Percentiles rank a stretch among this genome's conserved stretches.
Conservation (phyloP, 176 grass and related monocot species). For the Tillandsia fasciculata region DNA sequence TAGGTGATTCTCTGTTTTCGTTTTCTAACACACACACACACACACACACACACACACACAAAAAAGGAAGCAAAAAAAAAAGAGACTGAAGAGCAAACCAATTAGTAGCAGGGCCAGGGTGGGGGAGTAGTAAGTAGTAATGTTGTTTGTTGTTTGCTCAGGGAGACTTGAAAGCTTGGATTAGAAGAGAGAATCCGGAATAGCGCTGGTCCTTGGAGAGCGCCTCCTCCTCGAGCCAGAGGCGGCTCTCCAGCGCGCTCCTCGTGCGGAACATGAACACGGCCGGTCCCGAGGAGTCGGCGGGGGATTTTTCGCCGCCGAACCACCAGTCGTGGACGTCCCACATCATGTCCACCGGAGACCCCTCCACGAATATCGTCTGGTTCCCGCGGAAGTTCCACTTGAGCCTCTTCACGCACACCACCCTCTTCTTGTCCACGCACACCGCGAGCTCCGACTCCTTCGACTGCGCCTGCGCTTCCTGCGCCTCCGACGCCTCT, state of each 20-base stretch:
- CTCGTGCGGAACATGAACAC: conserved; percentile 73
- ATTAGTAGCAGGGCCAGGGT: background rate
- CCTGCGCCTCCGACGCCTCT: background rate
- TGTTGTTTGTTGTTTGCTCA: background rate
- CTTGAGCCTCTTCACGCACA: conserved; percentile 44
- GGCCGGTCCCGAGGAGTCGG: conserved; percentile 33
- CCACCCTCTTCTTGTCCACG: conserved; percentile 64
- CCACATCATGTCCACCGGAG: conserved; percentile 90
- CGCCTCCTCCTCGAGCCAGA: conserved; percentile 80
- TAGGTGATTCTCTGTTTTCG: no score
- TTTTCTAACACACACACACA: no score
- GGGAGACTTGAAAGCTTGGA: conserved; percentile 52
- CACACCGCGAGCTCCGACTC: conserved; percentile 47
- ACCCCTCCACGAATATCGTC: conserved; percentile 85
- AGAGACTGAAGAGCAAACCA: background rate
- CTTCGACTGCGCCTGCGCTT: conserved; percentile 1
- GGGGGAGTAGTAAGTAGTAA: background rate
- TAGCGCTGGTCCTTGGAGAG: conserved; percentile 7
- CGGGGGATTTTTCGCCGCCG: background rate
- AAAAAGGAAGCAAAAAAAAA: background rate
- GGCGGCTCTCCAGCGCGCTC: conserved; percentile 73
- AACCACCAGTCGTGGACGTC: conserved; percentile 80
- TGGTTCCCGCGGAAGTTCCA: conserved; percentile 88
- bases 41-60: no score
- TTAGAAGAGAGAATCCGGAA: conserved; percentile 55